Evolutionary conservation across 2,329 filamentous ascomycete species (phyloP).

Genomic region (Dryadomyces quercivorus): DNA sequence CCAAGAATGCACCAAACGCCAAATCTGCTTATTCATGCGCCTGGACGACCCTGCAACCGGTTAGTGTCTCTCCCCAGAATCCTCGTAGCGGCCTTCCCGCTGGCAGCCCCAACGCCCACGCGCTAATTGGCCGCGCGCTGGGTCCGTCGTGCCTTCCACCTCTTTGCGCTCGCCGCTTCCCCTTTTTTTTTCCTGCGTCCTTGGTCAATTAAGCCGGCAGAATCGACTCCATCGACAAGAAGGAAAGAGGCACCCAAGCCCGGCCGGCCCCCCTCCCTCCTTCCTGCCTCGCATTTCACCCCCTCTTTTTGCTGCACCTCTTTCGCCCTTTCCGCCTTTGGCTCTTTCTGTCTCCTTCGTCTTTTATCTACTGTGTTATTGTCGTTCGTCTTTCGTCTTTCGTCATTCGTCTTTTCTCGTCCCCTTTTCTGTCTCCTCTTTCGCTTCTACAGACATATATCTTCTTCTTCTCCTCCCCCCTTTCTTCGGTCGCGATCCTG

Average conservation of each 20-base stretch:
- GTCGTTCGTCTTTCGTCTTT: neutral
- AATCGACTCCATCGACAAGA: neutral
- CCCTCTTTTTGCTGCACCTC: neutral
- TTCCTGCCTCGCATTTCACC: neutral
- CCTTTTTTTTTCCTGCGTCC: neutral
- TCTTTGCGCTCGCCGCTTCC: slow-evolving; percentile 1
- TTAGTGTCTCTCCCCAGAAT: too few relatives aligned
- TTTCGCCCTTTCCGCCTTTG: neutral
- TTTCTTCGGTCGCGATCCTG: neutral
- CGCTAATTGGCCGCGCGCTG: neutral
- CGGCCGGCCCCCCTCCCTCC: neutral
- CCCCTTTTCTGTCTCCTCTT: neutral
- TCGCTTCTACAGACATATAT: neutral
- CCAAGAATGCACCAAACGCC: too few relatives aligned
- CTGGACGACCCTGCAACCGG: too few relatives aligned
- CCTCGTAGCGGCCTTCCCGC: too few relatives aligned
- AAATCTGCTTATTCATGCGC: too few relatives aligned
- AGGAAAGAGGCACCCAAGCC: neutral
- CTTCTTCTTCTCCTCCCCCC: neutral
- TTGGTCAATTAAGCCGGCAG: neutral
- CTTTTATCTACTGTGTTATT: neutral
- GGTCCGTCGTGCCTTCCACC: neutral
- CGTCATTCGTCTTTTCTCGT: neutral
- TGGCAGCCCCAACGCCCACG: neutral
- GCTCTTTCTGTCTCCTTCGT: neutral